A percentile compares a stretch with the other conserved stretches of the same genome.
Conservation (phyloP, 768 basidiomycete species). For the Termitomyces sp. region DNA sequence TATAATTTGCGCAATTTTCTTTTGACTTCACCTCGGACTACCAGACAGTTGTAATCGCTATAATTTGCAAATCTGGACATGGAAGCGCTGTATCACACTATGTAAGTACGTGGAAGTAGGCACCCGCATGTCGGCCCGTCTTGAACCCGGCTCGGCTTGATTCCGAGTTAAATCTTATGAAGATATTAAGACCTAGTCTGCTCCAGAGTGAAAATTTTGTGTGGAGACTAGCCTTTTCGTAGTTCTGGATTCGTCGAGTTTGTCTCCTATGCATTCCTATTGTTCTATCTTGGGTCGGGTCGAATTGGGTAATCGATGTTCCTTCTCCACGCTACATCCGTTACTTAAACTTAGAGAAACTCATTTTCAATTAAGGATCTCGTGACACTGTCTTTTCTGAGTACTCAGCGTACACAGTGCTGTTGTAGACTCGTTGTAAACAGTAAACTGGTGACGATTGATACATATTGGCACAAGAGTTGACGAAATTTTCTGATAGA, state of each 20-base stretch:
- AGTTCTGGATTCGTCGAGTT: conserved; percentile 1
- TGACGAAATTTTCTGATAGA: no score
- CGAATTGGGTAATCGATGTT: background rate
- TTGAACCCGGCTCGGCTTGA: background rate
- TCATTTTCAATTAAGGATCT: background rate
- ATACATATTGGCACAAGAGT: background rate
- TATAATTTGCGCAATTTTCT: background rate
- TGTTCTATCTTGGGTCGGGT: background rate
- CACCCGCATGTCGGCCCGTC: background rate
- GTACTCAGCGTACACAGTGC: no score
- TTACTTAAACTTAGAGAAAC: background rate
- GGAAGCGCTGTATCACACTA: background rate
- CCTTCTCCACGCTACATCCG: background rate
- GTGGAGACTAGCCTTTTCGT: background rate
- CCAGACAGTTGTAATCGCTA: background rate
- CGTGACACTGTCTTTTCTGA: no score
- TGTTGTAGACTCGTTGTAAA: background rate
- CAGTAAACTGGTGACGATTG: background rate
- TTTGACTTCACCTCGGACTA: background rate
- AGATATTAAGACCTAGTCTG: background rate
- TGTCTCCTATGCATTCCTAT: background rate
- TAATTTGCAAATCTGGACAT: background rate
- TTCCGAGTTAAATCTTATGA: background rate
- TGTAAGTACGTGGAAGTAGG: background rate
- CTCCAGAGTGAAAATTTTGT: background rate